Evolutionary conservation across 352 stramenopile genomes (phyloP), one percentile per base, ranked within the genome.

Genomic region (Phytophthora constricta): DNA sequence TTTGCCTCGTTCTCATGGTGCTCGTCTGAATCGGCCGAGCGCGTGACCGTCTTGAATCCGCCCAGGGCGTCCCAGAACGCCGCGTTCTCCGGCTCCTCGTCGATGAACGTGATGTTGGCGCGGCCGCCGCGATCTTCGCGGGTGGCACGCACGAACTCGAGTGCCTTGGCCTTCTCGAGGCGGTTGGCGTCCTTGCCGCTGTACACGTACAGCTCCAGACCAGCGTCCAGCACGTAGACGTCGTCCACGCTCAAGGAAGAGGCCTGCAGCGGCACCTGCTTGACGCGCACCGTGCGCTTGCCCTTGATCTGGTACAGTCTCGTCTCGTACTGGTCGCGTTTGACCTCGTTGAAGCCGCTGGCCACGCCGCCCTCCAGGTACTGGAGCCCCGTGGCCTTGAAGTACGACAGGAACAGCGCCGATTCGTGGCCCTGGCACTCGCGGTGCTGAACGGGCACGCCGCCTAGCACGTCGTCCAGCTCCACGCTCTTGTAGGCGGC

Each of bases 401-500:
- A 99, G 76, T 96, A 97, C 23, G 84, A 92, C 51, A 97, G 62
- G 79, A 99, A 99, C 19, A 95, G 71, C n/a, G 89, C 72, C 70
- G 84, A 92, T 65, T 94, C 86, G 60, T 89, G 58, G 50, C 78
- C 82, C 55, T 94, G 79, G 70, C 84, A 92, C 59, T 94, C 86
- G 22, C 97, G 90, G 77, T 98, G 96, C 79, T 99, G 93, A 31
- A 99, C 82, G n/a, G 96, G 79, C 11, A 80, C 76, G 19, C 91
- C 93, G 22, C 93, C 95, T 7, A 99, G 77, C 17, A 87, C 77
- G 49, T 99, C 92, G 70, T 99, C 97, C 14, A 98, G 87, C 84
- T 99, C 97, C 22, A 99, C 94, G 28, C 95, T 95, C 82, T 99
- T 99, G 85, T 98, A 98, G 17, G 96, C 97, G 2, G 96, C 97